phyloP scores from a whole-genome alignment of 2,329 filamentous ascomycete genomes.

The Verticillium klebahnii region DNA sequence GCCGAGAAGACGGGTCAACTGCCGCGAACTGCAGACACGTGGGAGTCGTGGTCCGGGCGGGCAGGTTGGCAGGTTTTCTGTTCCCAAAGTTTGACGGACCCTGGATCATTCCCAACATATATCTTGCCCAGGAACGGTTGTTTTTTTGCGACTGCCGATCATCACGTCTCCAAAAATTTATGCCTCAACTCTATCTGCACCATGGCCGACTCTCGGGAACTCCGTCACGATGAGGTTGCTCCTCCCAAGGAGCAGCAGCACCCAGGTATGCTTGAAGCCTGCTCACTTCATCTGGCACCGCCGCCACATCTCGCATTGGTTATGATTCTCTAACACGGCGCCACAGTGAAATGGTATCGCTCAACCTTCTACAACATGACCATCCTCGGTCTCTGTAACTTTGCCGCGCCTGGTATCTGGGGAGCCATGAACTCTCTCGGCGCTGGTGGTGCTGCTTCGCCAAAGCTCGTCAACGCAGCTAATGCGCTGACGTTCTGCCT shows the following conservation, averaged over 20 bases:
- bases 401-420: conserved; percentile 69
- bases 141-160: not conserved
- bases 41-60: not conserved
- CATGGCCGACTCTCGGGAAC: not conserved
- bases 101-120: not conserved
- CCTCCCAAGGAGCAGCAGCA: conserved; percentile 24
- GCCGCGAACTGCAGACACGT: not conserved
- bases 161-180: not conserved
- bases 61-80: not conserved
- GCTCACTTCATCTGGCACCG: not conserved
- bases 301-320: too few relatives aligned
- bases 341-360: conserved; percentile 62
- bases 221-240: not conserved
- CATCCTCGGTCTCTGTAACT: conserved; percentile 66
- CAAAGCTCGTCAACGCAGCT: conserved; percentile 64
- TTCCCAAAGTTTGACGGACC: not conserved
- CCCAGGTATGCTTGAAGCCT: conserved; percentile 16
- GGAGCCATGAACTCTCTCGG: conserved; percentile 69
- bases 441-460: conserved; percentile 61
- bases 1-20: not conserved
- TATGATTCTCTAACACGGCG: not conserved
- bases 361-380: conserved; percentile 70
- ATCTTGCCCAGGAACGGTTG: not conserved
- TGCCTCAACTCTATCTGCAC: not conserved
- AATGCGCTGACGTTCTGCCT: conserved; percentile 69